Conservation (phyloP, 192 early-diverging fungal genomes). For the Coemansia brasiliensis region DNA sequence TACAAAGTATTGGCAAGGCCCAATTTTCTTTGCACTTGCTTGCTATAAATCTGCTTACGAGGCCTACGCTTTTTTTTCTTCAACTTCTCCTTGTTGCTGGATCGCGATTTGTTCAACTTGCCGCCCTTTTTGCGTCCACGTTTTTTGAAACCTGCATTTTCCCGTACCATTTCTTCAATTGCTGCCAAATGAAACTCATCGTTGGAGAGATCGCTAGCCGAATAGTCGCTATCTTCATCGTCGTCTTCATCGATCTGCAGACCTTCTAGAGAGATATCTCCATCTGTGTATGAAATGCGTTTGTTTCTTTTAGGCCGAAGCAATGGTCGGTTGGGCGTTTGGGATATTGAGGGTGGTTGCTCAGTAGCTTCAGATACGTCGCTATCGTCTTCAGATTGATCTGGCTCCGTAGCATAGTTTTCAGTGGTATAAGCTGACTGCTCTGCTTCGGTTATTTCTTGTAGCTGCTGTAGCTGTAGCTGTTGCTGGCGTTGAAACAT, state of each 20-base stretch:
- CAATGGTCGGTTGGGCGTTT: conserved; percentile 1
- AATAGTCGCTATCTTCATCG: conserved; percentile 39
- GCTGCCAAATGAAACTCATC: conserved; percentile 24
- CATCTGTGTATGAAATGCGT: conserved; percentile 19
- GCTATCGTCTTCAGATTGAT: not conserved
- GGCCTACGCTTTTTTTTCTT: not conserved
- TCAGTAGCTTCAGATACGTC: not conserved
- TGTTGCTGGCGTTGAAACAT: conserved; percentile 19
- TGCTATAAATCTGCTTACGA: conserved; percentile 16
- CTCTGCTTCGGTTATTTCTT: not conserved
- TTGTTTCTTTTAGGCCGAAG: not conserved
- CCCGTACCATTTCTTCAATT: conserved; percentile 21
- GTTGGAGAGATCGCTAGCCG: conserved; percentile 22
- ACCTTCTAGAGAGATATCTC: not conserved
- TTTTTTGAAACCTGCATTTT: conserved; percentile 16
- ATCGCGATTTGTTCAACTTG: not conserved
- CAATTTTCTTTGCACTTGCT: conserved; percentile 61
- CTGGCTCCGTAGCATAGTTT: not conserved
- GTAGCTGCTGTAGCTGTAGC: not conserved
- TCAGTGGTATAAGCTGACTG: not conserved
- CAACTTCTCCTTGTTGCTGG: not conserved
- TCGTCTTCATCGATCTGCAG: conserved; percentile 14
- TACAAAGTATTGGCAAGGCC: conserved; percentile 82
- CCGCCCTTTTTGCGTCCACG: conserved; percentile 5
- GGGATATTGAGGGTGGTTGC: not conserved